A percentile compares a stretch with the other conserved stretches of the same genome.
Conservation (phyloP, 2,329 filamentous ascomycete species). For the Colletotrichum lentis region DNA sequence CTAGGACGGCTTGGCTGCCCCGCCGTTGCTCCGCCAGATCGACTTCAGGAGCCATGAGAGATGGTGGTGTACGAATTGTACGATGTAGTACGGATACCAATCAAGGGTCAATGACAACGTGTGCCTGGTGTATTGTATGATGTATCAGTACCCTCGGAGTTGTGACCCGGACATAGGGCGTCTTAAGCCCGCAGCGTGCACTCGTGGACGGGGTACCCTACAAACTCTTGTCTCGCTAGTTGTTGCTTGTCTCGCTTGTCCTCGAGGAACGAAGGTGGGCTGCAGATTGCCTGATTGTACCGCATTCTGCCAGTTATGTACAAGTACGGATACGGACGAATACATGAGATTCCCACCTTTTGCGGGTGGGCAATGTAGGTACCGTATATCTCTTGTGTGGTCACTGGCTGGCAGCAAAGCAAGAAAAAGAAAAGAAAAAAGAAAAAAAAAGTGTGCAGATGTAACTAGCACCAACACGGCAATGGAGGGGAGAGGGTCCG, state of each 20-base stretch:
- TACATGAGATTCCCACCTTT: constrained; percentile 9
- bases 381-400: constrained; percentile 14
- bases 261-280: background rate
- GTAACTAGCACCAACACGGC: background rate
- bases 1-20: background rate
- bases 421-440: background rate
- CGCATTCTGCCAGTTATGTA: background rate
- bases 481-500: constrained; percentile 11
- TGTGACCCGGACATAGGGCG: constrained; percentile 27
- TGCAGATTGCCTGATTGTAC: background rate
- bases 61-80: background rate
- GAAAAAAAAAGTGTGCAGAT: background rate
- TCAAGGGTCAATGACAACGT: constrained; percentile 29
- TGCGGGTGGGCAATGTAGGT: constrained; percentile 24
- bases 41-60: constrained; percentile 26
- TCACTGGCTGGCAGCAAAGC: constrained; percentile 2
- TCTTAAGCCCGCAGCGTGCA: constrained; percentile 32
- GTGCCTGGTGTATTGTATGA: too few relatives aligned
- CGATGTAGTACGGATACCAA: too few relatives aligned
- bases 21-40: constrained; percentile 22
- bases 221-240: constrained; percentile 3
- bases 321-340: background rate
- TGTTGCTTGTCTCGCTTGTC: background rate
- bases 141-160: background rate
- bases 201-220: background rate